Evolutionary conservation across 345 rosid genomes (phyloP), one percentile per base, ranked within the genome.

Genomic region (Psidium friedrichsthalianum): DNA sequence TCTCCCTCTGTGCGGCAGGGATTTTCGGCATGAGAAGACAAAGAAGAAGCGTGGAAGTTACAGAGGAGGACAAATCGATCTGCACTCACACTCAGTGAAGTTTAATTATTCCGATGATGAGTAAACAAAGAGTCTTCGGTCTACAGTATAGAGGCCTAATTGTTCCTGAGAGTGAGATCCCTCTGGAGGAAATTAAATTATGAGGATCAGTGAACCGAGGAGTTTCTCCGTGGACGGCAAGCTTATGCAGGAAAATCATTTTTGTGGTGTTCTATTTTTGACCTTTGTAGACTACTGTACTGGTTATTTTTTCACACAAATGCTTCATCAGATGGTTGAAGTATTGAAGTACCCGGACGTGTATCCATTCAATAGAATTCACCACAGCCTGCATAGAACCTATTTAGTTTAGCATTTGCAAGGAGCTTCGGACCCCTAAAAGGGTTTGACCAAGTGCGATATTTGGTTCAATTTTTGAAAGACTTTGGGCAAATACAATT

Each of bases 21-120:
- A 22, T 88, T 98, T 96, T 81, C 92, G 98, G 86, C 99, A 97
- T 80, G 99, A 97, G 88, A 97, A 96, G 94, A 98, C 98, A 12
- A 96, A 98, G 94, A 96, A 98, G 94, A 98, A 98, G 91, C 94
- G 99, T 5, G 98, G 99, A 80, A 88, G 91, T 86, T 97, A 96
- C 88, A 95, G 98, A 91, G 99, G 99, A 85, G 99, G 98, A 85
- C 93, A 88, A 88, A 96, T 97, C 80, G 98, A 96, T 91, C 88
- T 92, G 85, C 90, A 96, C 1, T 92, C 98, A 2, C 95, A 97
- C 85, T 97, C 98, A 1, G 24, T 96, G 14, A 97, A 96, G 93
- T 97, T 96, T 95, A 92, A 90, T 76, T 92, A 94, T 88, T 93
- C 98, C 2, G 99, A 97, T 64, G 95, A 93, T 0, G 98, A 96